phyloP scores from a whole-genome alignment of 495 filamentous ascomycete species.

The Xylaria flabelliformis region DNA sequence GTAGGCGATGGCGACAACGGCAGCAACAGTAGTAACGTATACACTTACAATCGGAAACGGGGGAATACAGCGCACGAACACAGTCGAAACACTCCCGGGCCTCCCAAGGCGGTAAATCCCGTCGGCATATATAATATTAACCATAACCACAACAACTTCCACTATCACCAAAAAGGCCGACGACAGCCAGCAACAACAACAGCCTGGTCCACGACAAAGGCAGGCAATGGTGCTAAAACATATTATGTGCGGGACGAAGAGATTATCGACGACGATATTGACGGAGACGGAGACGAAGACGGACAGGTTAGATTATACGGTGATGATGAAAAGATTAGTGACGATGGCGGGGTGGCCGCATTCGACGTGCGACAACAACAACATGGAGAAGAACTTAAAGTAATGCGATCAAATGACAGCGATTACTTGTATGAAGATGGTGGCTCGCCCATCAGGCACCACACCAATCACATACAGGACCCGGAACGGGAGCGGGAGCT shows the following conservation, averaged over 20 bases:
- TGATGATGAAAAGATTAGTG: not conserved
- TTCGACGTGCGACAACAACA: not conserved
- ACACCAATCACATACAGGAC: not conserved
- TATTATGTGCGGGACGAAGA: not conserved
- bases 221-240: not conserved
- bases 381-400: not conserved
- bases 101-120: not conserved
- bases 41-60: slow-evolving; percentile 17
- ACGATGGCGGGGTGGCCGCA: not conserved
- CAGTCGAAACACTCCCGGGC: not conserved
- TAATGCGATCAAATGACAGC: not conserved
- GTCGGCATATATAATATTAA: slow-evolving; percentile 12
- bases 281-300: slow-evolving; percentile 6
- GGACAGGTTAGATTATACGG: not conserved
- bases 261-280: slow-evolving; percentile 8
- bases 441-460: not conserved
- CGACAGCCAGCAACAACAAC: not conserved
- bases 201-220: not conserved
- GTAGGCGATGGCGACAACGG: slow-evolving; percentile 8
- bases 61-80: slow-evolving; percentile 3
- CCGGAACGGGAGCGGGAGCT: not conserved
- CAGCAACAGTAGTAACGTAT: not conserved
- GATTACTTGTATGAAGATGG: slow-evolving; percentile 3
- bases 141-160: slow-evolving; percentile 12
- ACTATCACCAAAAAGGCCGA: slow-evolving; percentile 17